Evolutionary conservation across 1,139 yeast species (phyloP).

Genomic region (Taphrina sp.): DNA sequence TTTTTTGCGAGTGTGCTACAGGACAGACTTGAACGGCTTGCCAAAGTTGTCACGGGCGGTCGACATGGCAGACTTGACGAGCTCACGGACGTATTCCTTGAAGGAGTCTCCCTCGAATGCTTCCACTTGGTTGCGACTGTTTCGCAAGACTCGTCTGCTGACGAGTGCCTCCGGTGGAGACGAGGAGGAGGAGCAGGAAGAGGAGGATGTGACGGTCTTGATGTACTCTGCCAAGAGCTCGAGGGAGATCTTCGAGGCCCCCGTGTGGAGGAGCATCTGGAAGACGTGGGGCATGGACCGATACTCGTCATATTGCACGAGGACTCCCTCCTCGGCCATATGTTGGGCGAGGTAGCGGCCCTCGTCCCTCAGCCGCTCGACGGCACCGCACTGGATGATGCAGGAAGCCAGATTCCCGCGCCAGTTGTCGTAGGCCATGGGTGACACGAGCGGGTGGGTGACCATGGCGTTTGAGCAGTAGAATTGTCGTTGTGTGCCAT

Average conservation of each 20-base stretch:
- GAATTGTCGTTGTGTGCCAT: conserved; percentile 19
- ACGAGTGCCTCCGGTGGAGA: too few species aligned
- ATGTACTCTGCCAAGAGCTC: conserved; percentile 21
- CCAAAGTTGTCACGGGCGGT: conserved; percentile 1
- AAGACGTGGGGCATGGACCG: conserved; percentile 33
- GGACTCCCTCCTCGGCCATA: conserved; percentile 10
- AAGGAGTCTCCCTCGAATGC: neutral
- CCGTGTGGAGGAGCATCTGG: conserved; percentile 13
- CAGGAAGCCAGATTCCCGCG: neutral
- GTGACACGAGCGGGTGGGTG: conserved; percentile 29
- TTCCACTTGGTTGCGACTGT: neutral
- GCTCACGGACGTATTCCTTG: neutral
- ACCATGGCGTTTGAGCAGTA: conserved; percentile 20
- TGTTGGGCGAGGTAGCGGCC: conserved; percentile 27
- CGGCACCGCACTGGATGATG: conserved; percentile 20
- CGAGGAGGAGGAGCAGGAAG: neutral
- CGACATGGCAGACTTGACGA: conserved; percentile 10
- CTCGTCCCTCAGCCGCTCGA: conserved; percentile 28
- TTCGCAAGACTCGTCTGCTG: conserved; percentile 6
- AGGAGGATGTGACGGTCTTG: neutral
- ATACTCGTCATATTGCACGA: conserved; percentile 22
- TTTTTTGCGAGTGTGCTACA: too few species aligned
- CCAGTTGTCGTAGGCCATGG: conserved; percentile 25
- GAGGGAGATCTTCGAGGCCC: conserved; percentile 2
- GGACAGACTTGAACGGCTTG: conserved; percentile 6